Base-by-base conservation (phyloP, 305 asterid genomes). In the Ruellia speciosa region DNA sequence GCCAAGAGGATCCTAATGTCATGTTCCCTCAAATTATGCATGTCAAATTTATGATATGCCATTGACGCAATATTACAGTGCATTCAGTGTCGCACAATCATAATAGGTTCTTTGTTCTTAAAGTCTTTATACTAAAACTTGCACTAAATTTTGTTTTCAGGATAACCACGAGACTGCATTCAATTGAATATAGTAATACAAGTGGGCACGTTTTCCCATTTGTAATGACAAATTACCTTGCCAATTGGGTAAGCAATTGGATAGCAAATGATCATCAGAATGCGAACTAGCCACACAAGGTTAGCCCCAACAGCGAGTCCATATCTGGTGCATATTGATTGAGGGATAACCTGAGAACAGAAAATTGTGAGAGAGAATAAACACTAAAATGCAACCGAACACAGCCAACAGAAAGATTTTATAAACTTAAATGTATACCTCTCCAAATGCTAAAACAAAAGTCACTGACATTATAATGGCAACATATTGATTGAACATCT, bases 401-500 rank as follows among this genome's bases (percentile, higher is more conserved):
- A 51, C 56, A 45, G 49, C 10, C 9, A 16, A 17, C 17, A 16
- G 35, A 52, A 16, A 47, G 10, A n/a, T 7, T 15, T 47, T n/a
- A 52, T 31, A n/a, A 14, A 14, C 6, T 13, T 45, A 56, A 62
- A 15, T 18, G 49, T 16, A 51, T 79, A 89, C 86, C 83, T 81
- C 88, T 51, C 94, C 94, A 64, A 84, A 84, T 34, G 75, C 48
- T 55, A 92, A 78, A 70, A 92, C 99, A 75, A 92, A 92, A 51
- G 99, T 92, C 64, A 92, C 99, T n/a, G 99, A 88, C 40, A 92
- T 70, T 76, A 92, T 75, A 62, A 92, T 92, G 52, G 99, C 99
- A 70, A 92, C 78, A 72, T 82, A 88, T 63, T 83, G 99, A 70
- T 88, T 92, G 83, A 92, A 92, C 60, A 92, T 54, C 70, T 76